These are phyloP conservation scores for Sporothrix variecibatus DNA, from an alignment of 2,329 filamentous ascomycete species.

Conservation along the genomic window DNA sequence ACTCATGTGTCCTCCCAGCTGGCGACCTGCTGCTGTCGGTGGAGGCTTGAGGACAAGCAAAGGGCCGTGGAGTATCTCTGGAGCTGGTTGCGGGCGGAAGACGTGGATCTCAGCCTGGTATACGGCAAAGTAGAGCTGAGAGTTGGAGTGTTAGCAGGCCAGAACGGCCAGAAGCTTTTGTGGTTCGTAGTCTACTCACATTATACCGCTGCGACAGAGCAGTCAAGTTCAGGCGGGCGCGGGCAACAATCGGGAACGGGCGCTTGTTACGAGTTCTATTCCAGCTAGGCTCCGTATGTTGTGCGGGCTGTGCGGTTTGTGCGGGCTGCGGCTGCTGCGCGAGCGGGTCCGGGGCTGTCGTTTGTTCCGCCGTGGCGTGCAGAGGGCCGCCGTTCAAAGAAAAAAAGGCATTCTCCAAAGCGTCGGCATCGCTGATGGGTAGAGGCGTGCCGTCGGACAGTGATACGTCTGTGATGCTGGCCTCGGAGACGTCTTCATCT, in stretches of 20 bases:
- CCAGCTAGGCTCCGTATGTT: background rate
- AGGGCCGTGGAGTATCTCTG: constrained; percentile 53
- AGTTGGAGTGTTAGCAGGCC: background rate
- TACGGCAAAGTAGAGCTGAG: constrained; percentile 61
- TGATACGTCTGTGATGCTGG: background rate
- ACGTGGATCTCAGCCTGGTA: constrained; percentile 60
- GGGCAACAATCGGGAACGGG: constrained; percentile 36
- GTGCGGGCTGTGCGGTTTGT: background rate
- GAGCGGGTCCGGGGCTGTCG: background rate
- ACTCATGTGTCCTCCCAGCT: constrained; percentile 57
- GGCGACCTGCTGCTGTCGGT: constrained; percentile 42
- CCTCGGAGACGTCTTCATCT: background rate
- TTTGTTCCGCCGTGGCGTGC: background rate
- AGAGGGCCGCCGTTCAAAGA: background rate
- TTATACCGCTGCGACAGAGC: constrained; percentile 60
- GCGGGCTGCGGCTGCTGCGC: background rate
- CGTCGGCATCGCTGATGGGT: background rate
- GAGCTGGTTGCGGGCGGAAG: constrained; percentile 52
- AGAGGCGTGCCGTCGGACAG: background rate
- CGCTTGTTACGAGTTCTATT: background rate
- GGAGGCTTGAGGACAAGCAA: constrained; percentile 53
- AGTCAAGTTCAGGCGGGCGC: constrained; percentile 56
- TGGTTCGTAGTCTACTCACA: constrained; percentile 39
- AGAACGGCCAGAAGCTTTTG: too few species aligned
- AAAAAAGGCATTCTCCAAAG: background rate